Conservation (phyloP, 164 flowering plant species). For the Vitis rotundifolia region DNA sequence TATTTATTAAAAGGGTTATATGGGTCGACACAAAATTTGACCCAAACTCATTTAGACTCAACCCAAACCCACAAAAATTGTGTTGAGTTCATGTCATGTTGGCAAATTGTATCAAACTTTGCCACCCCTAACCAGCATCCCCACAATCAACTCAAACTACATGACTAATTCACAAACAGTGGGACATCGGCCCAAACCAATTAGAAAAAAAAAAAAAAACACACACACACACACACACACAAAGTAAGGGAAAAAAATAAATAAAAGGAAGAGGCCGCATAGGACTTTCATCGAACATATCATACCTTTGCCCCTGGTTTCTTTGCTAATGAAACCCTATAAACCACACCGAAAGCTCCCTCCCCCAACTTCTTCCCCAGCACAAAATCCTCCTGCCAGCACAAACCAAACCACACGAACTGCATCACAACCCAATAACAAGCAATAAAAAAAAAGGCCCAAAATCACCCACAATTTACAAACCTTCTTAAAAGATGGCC, state of each 20-base stretch:
- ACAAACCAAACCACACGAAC: conserved; percentile 5
- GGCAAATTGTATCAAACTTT: too few species aligned
- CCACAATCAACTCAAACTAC: too few species aligned
- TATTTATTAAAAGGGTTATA: too few species aligned
- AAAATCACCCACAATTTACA: neutral
- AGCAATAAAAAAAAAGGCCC: neutral
- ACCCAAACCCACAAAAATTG: too few species aligned
- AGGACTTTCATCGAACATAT: conserved; percentile 9
- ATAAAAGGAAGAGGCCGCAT: neutral
- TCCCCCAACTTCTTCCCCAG: conserved; percentile 96
- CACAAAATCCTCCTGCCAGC: conserved; percentile 80
- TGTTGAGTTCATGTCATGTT: too few species aligned
- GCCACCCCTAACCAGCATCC: too few species aligned
- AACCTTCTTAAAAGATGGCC: conserved; percentile 88
- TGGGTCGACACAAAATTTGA: too few species aligned
- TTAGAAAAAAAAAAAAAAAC: too few species aligned
- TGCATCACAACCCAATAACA: conserved; percentile 1
- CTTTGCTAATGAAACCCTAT: conserved; percentile 61
- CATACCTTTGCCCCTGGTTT: conserved; percentile 64
- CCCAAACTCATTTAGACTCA: too few species aligned
- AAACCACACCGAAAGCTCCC: conserved; percentile 93
- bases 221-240: neutral
- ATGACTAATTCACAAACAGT: too few species aligned
- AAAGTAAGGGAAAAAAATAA: neutral
- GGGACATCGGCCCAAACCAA: too few species aligned